phyloP scores from a whole-genome alignment of 140 eudicot species.

The Eryngium alpinum region DNA sequence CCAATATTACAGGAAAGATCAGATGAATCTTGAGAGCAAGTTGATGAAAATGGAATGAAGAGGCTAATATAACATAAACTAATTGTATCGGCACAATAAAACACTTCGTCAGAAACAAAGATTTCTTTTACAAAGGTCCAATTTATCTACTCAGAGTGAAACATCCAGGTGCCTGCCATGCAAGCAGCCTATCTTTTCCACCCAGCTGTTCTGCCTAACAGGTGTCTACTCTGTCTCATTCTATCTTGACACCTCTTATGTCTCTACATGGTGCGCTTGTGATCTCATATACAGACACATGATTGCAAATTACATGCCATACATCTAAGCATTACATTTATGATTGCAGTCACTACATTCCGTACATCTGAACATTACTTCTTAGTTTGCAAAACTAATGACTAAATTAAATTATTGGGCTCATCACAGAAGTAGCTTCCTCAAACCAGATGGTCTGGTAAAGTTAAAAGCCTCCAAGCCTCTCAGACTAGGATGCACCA shows the following conservation, averaged over 20 bases:
- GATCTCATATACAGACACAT: background rate
- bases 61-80: background rate
- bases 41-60: background rate
- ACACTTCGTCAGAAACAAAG: background rate
- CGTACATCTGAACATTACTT: background rate
- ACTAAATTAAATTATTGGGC: background rate
- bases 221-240: conserved; percentile 25
- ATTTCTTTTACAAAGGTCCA: background rate
- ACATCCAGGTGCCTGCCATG: conserved; percentile 30
- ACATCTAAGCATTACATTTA: background rate
- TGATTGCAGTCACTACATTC: background rate
- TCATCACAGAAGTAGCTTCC: conserved; percentile 27
- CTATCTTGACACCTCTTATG: background rate
- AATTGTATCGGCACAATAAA: background rate
- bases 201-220: conserved; percentile 31
- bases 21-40: background rate
- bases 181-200: conserved; percentile 44
- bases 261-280: background rate
- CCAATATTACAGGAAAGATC: conserved; percentile 4
- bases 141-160: conserved; percentile 1
- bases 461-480: conserved; percentile 9
- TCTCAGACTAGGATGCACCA: background rate
- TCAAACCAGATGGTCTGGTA: background rate
- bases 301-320: too few species aligned
- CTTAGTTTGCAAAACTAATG: background rate